phyloP scores from a whole-genome alignment of 192 early-diverging fungal species.

The Coemansia sp. region DNA sequence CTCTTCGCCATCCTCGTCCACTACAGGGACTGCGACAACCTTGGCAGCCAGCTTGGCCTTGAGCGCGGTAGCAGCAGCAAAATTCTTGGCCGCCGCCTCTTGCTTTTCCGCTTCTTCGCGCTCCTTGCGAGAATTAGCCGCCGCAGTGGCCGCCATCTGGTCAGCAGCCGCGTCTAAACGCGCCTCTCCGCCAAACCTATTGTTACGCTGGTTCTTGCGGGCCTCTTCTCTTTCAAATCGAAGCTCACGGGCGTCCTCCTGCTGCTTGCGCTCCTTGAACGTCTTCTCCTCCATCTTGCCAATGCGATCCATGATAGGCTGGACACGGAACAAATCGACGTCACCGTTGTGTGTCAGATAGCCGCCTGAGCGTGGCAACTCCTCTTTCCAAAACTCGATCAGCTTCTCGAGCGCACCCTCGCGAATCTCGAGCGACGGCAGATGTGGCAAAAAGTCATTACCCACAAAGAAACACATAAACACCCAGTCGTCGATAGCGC shows the following conservation, averaged over 20 bases:
- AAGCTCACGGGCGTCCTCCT: conserved; percentile 58
- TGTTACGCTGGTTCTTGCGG: background rate
- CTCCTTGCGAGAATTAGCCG: conserved; percentile 47
- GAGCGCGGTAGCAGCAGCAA: conserved; percentile 67
- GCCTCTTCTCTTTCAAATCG: conserved; percentile 16
- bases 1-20: conserved; percentile 23
- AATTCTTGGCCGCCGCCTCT: conserved; percentile 43
- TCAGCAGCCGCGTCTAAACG: conserved; percentile 49
- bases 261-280: conserved; percentile 69
- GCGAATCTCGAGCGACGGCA: conserved; percentile 92
- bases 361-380: conserved; percentile 73
- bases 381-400: conserved; percentile 87
- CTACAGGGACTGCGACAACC: background rate
- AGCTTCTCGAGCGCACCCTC: conserved; percentile 93
- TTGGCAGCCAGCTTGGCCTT: conserved; percentile 60
- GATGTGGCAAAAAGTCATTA: conserved; percentile 96
- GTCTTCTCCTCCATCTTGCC: conserved; percentile 83
- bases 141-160: conserved; percentile 56
- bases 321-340: conserved; percentile 73
- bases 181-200: conserved; percentile 27
- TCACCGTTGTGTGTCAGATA: conserved; percentile 88
- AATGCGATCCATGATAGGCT: conserved; percentile 81
- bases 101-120: conserved; percentile 31
- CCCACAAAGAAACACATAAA: conserved; percentile 98
- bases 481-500: conserved; percentile 97